Evolutionary conservation across 345 rosid species (phyloP), one percentile per base, ranked within the genome.

Genomic region (Citrus trifoliata): DNA sequence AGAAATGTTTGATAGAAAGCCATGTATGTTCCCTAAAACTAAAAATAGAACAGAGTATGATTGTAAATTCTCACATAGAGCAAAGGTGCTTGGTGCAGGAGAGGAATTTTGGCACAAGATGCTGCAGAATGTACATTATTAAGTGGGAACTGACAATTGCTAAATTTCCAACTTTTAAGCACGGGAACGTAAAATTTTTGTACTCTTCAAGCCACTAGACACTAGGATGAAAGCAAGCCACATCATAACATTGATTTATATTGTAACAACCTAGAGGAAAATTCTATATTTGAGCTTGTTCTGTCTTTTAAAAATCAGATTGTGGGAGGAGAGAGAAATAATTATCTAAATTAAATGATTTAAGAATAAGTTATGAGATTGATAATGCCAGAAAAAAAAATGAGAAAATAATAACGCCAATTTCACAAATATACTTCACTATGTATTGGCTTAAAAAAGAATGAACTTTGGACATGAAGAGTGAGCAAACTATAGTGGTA

Each of bases 201-300:
- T n/a, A 27, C 61, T 62, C 28, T 33, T 42, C 33, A 64, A 2
- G 21, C 33, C 64, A 18, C n/a, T 27, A 62, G 46, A 27, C 73
- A 58, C 27, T 58, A 73, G 37, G 56, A 59, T 58, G 69, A 70
- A 75, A 37, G 30, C 6, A 73, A 71, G 69, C 68, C 71, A 80
- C 68, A 70, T 62, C 53, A 33, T n/a, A 27, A 70, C 59, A 2
- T 10, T 7, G 61, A 42, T 60, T 70, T 67, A 18, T 46, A 33
- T 37, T 32, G 24, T 48, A 69, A 76, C 24, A 28, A 7, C 24
- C 38, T 18, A 32, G 69, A 65, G 24, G 33, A 27, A 59, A 63
- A 27, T 32, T 30, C 42, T 37, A 73, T 38, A 38, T 48, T 46
- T 68, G 40, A 75, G 38, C n/a, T 51, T 46, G 30, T 28, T 28